Evolutionary conservation across 768 basidiomycete species (phyloP), one percentile per base, ranked within the genome.

Genomic region (Naganishia kalamii): DNA sequence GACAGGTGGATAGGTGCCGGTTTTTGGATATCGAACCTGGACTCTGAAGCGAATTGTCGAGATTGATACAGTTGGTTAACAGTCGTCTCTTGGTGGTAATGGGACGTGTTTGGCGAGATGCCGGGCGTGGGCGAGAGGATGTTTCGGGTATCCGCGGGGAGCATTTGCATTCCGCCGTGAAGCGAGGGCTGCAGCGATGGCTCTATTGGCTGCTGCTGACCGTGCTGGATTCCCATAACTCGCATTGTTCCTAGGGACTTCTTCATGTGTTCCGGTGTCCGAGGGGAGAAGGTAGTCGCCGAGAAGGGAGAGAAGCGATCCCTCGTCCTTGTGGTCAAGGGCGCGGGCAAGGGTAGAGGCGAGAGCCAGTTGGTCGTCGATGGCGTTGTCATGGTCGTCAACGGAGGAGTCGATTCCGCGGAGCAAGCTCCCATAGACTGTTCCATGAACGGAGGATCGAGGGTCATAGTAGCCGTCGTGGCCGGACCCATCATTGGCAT

Each of bases 41-140:
- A 3, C 15, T 57, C n/a, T 23, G 54, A 57, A 4, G 35, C 33
- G 30, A 57, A 57, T 33, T 57, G 54, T 25, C 21, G n/a, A 13
- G 54, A 57, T 15, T 57, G 37, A 3, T 15, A 2, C 15, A 57
- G 54, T 41, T 35, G n/a, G 23, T 40, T 57, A 10, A 35, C 51
- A 13, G n/a, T n/a, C 21, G 19, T 10, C 37, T 19, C 25, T 13
- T 29, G 27, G 27, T 40, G 32, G 4, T 54, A 17, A 57, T 57
- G 54, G 35, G 54, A 35, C 4, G 35, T 54, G 54, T 57, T 57
- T 57, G 54, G 66, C 62, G 66, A 64, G 40, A 57, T 62, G 32
- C 30, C 51, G 66, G 66, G 62, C 66, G 66, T 68, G 62, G 54
- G 66, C 66, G 62, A 68, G 66, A 68, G 66, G 66, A 64, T 64